Evolutionary conservation across 192 early-diverging fungal species (phyloP), one percentile per base, ranked within the genome.

Genomic region (Lunasporangiospora selenospora): DNA sequence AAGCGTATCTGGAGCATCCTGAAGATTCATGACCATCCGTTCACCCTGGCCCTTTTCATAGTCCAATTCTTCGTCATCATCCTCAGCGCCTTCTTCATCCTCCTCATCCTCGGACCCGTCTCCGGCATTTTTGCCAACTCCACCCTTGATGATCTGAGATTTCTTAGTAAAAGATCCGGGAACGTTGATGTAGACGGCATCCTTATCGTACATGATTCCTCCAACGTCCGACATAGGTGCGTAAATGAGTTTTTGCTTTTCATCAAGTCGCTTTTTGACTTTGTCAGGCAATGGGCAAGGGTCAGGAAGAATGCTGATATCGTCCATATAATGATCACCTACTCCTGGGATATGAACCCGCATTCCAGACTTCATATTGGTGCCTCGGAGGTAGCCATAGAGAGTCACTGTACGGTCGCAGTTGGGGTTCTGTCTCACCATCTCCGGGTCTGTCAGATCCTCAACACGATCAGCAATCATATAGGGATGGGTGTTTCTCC

Each of bases 401-500:
- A 99, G 78, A 16, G 98, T 90, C 0, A 99, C 89, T 0, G 92
- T 95, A 48, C 97, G 88, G 77, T 98, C 95, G 32, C 85, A 90
- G 69, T 94, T 93, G 10, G 95, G 93, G 34, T 93, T 81, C 49
- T 54, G 55, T 41, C 91, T 83, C 4, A 99, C 62, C 57, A 89
- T 46, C 63, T 94, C 93, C 3, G 95, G 98, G 61, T 95, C 92
- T 6, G 96, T 98, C 62, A 99, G 80, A 60, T 99, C 98, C 75
- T 99, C 96, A 8, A 98, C 83, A 75, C 98, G 92, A 73, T 99
- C 98, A 3, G 89, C 90, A n/a, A 99, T 86, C 57, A 98, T 73
- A 63, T 99, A 99, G n/a, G 98, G 95, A 75, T 98, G 98, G 13
- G 94, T 88, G 76, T 93, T 97, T 71, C 98, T 85, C 98, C 98